Evolutionary conservation across 2,329 filamentous ascomycete genomes (phyloP), one percentile per base, ranked within the genome.

Genomic region (Xylariales sp.): DNA sequence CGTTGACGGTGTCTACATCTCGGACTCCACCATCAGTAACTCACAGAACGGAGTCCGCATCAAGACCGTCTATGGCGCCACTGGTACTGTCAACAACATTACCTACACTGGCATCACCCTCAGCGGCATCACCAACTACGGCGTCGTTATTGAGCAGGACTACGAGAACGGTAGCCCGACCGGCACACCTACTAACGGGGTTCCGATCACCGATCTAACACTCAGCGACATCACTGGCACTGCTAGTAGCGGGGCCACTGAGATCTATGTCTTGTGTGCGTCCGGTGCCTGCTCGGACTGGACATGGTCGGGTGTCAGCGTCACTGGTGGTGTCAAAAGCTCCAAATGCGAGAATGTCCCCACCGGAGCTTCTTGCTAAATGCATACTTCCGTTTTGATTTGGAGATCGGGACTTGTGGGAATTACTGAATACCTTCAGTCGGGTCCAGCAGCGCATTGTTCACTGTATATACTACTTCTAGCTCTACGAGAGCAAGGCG

Each of bases 331-430:
- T 22, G 55, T 59, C 53, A 44, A 45, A 19, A 51, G 73, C 44
- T 84, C 80, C 40, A 84, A 65, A 27, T 76, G 72, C 80, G 78
- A 87, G 42, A 88, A 56, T 29, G 36, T 56, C 6, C 56, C 56
- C 2, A 27, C 42, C 8, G 45, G 48, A 6, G 50, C 51, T 36
- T 51, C 52, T 24, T 57, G 55, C 42, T 57, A 46, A 31, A 34
- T 27, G 28, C 4, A 11, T 18, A 10, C 12, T 25, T 18, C n/a
- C n/a, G n/a, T n/a, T n/a, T n/a, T n/a, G n/a, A n/a, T n/a, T n/a
- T n/a, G n/a, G n/a, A n/a, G n/a, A n/a, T n/a, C n/a, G n/a, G n/a
- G n/a, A n/a, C n/a, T n/a, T n/a, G n/a, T n/a, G n/a, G n/a, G n/a
- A n/a, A n/a, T n/a, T n/a, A n/a, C n/a, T n/a, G n/a, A n/a, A n/a